Evolutionary conservation across 106 monocot genomes (phyloP), one percentile per base, ranked within the genome.

Genomic region (Dendrobium officinale): DNA sequence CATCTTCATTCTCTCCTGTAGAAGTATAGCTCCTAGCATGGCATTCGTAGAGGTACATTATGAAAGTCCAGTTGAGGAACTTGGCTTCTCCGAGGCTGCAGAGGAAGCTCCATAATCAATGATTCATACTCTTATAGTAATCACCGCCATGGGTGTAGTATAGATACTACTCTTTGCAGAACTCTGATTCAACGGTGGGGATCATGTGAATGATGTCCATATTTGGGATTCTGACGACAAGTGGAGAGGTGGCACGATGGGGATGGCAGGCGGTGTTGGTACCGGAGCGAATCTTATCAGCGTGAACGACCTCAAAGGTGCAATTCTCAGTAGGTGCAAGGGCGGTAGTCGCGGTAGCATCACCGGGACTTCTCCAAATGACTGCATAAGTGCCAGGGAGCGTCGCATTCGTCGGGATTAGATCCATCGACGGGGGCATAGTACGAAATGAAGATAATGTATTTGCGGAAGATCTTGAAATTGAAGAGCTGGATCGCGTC

Each of bases 81-180:
- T 85, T 86, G 0, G 94, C 96, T 82, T 97, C 96, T 3, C 92
- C 94, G 1, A 97, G 90, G 20, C 94, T 88, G 72, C 96, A 97
- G 41, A 97, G 72, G 78, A 97, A 90, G 78, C 96, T 92, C 96
- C 96, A 97, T 9, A 97, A 51, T 55, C 84, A 97, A 48, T 94
- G 96, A 74, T 97, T 90, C 96, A 97, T 97, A 77, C 86, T 88
- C 82, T 97, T 97, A 83, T 94, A 97, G 41, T 94, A 76, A 44
- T 96, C 93, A 0, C 96, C 96, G 9, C 94, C 96, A 6, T 87
- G 90, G 20, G 56, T 85, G 81, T 92, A 97, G 56, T 92, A 80
- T 64, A 94, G 77, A 80, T 94, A 97, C 75, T 80, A 80, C 47
- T 87, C 89, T 15, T 37, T 79, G 74, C 86, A 83, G 83, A 94